Conservation (phyloP, 75 land plant genomes). For the Sequoia sempervirens region DNA sequence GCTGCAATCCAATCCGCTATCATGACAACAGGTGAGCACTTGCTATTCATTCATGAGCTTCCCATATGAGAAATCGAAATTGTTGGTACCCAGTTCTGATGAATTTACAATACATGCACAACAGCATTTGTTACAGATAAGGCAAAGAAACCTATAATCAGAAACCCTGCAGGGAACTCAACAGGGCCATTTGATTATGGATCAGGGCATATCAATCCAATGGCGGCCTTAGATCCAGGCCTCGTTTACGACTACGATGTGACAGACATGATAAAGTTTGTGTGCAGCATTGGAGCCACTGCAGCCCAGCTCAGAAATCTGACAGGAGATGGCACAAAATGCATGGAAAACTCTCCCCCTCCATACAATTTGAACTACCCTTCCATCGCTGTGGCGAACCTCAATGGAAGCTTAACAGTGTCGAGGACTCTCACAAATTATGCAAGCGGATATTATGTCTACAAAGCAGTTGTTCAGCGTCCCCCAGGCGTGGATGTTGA, state of each 20-base stretch:
- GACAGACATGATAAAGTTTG: conserved; percentile 31
- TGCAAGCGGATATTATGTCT: conserved; percentile 27
- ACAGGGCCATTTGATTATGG: conserved; percentile 37
- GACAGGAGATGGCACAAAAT: conserved; percentile 23
- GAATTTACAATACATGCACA: too few relatives aligned
- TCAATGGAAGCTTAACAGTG: conserved; percentile 30
- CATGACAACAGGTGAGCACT: neutral
- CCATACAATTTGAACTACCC: conserved; percentile 62
- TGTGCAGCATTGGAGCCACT: conserved; percentile 47
- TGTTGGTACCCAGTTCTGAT: too few relatives aligned
- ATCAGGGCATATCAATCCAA: conserved; percentile 29
- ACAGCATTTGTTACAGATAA: too few relatives aligned
- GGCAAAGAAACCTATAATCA: too few relatives aligned
- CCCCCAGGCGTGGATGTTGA: conserved; percentile 43
- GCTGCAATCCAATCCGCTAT: neutral
- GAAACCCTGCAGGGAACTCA: too few relatives aligned
- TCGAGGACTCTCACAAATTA: conserved; percentile 51
- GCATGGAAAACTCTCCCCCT: conserved; percentile 2
- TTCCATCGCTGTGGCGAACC: conserved; percentile 39
- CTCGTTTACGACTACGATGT: conserved; percentile 41
- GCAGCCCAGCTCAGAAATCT: conserved; percentile 29
- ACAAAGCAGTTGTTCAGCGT: conserved; percentile 22
- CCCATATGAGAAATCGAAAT: too few relatives aligned
- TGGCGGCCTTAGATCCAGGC: conserved; percentile 27
- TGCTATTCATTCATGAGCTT: too few relatives aligned